Conservation (phyloP, 371 early-diverging fungal genomes). For the Rhizopus sp. region DNA sequence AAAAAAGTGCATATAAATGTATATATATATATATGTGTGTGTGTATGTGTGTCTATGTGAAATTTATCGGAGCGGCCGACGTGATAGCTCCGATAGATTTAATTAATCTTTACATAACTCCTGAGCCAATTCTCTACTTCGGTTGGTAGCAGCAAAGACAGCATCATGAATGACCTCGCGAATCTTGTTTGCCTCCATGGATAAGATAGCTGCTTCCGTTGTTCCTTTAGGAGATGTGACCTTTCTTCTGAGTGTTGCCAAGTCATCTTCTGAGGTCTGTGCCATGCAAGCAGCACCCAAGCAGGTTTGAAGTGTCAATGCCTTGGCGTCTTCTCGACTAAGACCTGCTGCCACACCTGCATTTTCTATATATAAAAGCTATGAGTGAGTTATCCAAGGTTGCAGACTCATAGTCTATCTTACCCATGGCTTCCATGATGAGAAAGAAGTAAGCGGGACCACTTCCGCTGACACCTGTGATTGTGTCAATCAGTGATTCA, state of each 20-base stretch:
- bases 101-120: constrained; percentile 58
- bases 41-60: neutral
- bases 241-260: constrained; percentile 77
- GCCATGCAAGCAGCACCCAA: constrained; percentile 92
- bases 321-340: constrained; percentile 69
- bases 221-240: constrained; percentile 96
- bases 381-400: neutral
- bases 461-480: constrained; percentile 87
- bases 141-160: constrained; percentile 69
- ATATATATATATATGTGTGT: neutral
- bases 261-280: constrained; percentile 69
- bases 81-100: neutral
- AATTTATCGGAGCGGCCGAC: too few relatives aligned
- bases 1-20: neutral
- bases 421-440: constrained; percentile 83
- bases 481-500: constrained; percentile 80
- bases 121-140: constrained; percentile 73
- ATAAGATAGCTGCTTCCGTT: constrained; percentile 87
- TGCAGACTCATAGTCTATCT: constrained; percentile 4
- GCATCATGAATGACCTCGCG: constrained; percentile 61
- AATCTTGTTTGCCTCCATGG: constrained; percentile 66
- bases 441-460: constrained; percentile 96
- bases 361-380: constrained; percentile 48
- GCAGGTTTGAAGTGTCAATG: constrained; percentile 87
- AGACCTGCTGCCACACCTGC: constrained; percentile 83